phyloP scores from a whole-genome alignment of 805 yeast genomes.

The Saturnispora zaruensis region DNA sequence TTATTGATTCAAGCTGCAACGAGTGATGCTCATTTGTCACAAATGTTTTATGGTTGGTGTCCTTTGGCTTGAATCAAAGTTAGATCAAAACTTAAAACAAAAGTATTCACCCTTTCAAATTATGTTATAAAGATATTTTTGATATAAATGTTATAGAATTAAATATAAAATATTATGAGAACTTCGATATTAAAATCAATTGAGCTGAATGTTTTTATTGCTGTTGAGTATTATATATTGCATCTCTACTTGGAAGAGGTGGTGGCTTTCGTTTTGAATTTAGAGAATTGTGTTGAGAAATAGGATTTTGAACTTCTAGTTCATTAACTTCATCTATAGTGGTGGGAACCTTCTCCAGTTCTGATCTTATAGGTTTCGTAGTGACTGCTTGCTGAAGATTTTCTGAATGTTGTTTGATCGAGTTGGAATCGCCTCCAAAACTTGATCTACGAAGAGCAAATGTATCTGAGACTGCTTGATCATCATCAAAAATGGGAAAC shows the following conservation, averaged over 20 bases:
- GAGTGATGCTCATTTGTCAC: conserved; percentile 57
- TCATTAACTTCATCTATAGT: conserved; percentile 1
- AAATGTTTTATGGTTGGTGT: conserved; percentile 94
- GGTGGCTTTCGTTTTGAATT: conserved; percentile 4
- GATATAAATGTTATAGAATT: not conserved
- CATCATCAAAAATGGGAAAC: not conserved
- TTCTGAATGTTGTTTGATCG: not conserved
- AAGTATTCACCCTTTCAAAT: not conserved
- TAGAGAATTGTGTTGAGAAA: not conserved
- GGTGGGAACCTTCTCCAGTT: conserved; percentile 3
- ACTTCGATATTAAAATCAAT: too few species aligned
- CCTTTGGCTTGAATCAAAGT: conserved; percentile 32
- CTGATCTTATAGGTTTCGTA: not conserved
- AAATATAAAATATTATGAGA: too few species aligned
- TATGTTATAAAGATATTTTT: not conserved
- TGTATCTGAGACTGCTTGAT: not conserved
- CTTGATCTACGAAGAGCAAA: not conserved
- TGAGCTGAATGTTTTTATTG: too few species aligned
- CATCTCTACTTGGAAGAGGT: not conserved
- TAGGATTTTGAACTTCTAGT: not conserved
- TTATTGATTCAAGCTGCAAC: conserved; percentile 77
- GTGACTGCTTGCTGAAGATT: not conserved
- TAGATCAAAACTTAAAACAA: not conserved
- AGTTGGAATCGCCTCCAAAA: not conserved
- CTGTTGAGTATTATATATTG: not conserved